These are phyloP conservation scores for Peniophora sp. DNA, from an alignment of 1,284 basidiomycete genomes.

Conservation along the genomic window DNA sequence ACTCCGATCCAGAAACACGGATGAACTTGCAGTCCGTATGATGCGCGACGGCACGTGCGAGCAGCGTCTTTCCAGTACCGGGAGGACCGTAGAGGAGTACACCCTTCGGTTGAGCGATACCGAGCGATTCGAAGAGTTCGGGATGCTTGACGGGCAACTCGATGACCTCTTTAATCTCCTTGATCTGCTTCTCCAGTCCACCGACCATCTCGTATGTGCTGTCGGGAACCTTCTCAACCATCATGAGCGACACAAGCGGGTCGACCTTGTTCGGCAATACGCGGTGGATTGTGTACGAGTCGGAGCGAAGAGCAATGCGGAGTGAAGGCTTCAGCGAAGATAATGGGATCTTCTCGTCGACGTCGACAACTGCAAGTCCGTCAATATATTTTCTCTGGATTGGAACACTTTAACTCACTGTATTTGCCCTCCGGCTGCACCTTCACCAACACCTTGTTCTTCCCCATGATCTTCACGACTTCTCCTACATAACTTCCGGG, in stretches of 20 bases:
- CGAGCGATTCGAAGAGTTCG: constrained; percentile 92
- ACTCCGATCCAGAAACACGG: constrained; percentile 89
- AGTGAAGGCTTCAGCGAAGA: constrained; percentile 77
- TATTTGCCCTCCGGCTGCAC: constrained; percentile 99
- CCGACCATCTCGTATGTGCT: constrained; percentile 99
- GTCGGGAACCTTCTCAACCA: constrained; percentile 99
- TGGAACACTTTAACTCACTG: constrained; percentile 47
- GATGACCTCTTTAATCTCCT: constrained; percentile 99
- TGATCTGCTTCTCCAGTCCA: constrained; percentile 97
- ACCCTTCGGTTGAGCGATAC: constrained; percentile 97
- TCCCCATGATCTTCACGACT: constrained; percentile 98
- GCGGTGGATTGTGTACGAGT: constrained; percentile 92
- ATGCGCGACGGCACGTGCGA: constrained; percentile 92
- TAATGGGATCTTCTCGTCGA: constrained; percentile 86
- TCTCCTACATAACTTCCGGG: constrained; percentile 98
- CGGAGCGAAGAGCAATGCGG: constrained; percentile 92
- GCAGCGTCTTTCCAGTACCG: constrained; percentile 93
- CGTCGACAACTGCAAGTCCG: constrained; percentile 89
- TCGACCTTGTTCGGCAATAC: constrained; percentile 95
- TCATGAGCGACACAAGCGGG: constrained; percentile 94
- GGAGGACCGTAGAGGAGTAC: constrained; percentile 95
- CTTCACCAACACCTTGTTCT: constrained; percentile 98
- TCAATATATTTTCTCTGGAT: too few species aligned
- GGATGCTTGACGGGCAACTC: constrained; percentile 98
- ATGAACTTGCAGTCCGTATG: constrained; percentile 99